Conservation (phyloP, 345 rosid species). For the Diplotaxis tenuifolia region DNA sequence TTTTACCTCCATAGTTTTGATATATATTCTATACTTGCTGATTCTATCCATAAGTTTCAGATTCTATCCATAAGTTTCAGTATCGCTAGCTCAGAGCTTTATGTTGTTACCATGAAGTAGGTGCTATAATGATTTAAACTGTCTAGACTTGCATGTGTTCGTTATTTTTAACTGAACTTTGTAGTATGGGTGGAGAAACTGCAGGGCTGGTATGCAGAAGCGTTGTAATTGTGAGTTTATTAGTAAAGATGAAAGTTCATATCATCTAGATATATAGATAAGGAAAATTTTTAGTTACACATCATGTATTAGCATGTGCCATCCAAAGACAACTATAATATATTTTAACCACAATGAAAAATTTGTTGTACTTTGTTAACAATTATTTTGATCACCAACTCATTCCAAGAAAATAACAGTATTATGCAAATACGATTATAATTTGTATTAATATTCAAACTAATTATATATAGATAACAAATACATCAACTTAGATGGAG, state of each 20-base stretch:
- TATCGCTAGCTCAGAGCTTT: conserved; percentile 75
- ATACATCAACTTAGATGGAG: too few relatives aligned
- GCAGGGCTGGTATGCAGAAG: conserved; percentile 81
- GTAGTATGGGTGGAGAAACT: not conserved
- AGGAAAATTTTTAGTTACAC: too few relatives aligned
- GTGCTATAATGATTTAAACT: not conserved
- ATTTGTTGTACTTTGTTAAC: too few relatives aligned
- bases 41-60: conserved; percentile 89
- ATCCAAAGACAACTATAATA: too few relatives aligned
- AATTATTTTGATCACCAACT: too few relatives aligned
- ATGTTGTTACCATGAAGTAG: conserved; percentile 61
- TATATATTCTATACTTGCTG: conserved; percentile 36
- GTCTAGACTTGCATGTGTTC: not conserved
- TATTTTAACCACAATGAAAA: too few relatives aligned
- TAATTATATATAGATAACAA: too few relatives aligned
- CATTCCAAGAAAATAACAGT: too few relatives aligned
- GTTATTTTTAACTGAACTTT: not conserved
- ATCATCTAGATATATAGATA: too few relatives aligned
- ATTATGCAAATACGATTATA: too few relatives aligned
- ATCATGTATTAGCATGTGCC: too few relatives aligned
- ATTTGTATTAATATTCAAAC: too few relatives aligned
- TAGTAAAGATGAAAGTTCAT: not conserved
- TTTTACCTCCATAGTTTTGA: not conserved
- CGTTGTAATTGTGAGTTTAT: conserved; percentile 26
- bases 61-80: conserved; percentile 62